Evolutionary conservation across 2,329 filamentous ascomycete species (phyloP).

Genomic region (Alternaria rosae): DNA sequence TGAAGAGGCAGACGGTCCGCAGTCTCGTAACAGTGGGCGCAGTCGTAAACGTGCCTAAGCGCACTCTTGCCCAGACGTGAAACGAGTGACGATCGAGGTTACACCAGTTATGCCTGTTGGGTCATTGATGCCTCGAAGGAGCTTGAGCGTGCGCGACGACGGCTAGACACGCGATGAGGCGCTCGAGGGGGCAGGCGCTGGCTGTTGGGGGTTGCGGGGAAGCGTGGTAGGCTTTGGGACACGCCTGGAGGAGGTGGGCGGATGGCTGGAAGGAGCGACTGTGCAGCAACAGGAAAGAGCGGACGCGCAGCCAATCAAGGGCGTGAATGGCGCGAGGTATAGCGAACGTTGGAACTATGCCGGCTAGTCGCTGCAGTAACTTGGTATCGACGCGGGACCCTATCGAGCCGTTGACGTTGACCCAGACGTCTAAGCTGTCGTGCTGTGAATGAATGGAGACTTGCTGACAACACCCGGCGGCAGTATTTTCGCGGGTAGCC

Average conservation of each 20-base stretch:
- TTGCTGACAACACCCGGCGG: not conserved
- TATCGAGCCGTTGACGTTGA: slow-evolving; percentile 8
- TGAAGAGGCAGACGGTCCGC: slow-evolving; percentile 6
- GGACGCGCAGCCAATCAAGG: slow-evolving; percentile 23
- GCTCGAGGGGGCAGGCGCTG: slow-evolving; percentile 19
- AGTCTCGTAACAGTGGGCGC: slow-evolving; percentile 14
- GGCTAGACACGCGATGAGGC: slow-evolving; percentile 15
- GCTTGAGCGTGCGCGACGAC: slow-evolving; percentile 8
- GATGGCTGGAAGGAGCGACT: slow-evolving; percentile 17
- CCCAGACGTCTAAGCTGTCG: not conserved
- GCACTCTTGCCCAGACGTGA: slow-evolving; percentile 29
- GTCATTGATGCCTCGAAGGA: slow-evolving; percentile 33
- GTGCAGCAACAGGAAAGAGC: slow-evolving; percentile 4
- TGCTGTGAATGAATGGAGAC: not conserved
- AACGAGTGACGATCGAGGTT: slow-evolving; percentile 42
- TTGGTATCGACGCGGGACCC: slow-evolving; percentile 13
- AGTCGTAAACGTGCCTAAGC: slow-evolving; percentile 33
- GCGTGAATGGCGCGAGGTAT: slow-evolving; percentile 8
- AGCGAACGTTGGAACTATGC: slow-evolving; percentile 19
- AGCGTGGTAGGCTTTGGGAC: slow-evolving; percentile 11
- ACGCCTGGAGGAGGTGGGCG: slow-evolving; percentile 6
- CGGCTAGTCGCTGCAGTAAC: slow-evolving; percentile 16
- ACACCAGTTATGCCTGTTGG: slow-evolving; percentile 37
- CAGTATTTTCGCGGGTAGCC: not conserved
- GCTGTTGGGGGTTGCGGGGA: slow-evolving; percentile 22